phyloP scores from a whole-genome alignment of 768 basidiomycete genomes.

The Exsudoporus frostii region DNA sequence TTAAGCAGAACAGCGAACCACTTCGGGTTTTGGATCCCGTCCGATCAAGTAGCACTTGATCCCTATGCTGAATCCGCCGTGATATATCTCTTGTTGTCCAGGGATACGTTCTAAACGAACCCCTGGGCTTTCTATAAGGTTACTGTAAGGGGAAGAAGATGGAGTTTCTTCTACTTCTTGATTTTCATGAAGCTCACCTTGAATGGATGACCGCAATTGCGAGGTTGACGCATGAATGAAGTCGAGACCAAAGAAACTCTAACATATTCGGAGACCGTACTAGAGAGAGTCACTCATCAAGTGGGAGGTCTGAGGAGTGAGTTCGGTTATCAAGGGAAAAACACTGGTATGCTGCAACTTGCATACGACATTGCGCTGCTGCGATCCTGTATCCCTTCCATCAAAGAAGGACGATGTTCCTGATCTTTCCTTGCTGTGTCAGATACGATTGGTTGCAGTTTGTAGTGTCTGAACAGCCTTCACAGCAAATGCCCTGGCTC shows the following conservation, averaged over 20 bases:
- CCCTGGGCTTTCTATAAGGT: not conserved
- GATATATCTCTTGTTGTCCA: slow-evolving; percentile 2
- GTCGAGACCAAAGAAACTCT: not conserved
- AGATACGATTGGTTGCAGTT: not conserved
- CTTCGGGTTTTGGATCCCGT: slow-evolving; percentile 3
- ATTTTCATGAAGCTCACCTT: not conserved
- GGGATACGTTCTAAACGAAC: slow-evolving; percentile 8
- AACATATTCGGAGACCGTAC: not conserved
- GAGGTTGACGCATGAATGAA: not conserved
- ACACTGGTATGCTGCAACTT: too few relatives aligned
- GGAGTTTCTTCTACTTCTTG: not conserved
- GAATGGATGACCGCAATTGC: not conserved
- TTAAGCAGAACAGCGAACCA: slow-evolving; percentile 1
- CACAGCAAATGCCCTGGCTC: not conserved
- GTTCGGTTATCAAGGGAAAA: too few relatives aligned
- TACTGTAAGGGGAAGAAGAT: not conserved
- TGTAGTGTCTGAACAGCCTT: not conserved
- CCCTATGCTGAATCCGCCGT: slow-evolving; percentile 9
- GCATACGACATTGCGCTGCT: too few relatives aligned
- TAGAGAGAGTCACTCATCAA: not conserved
- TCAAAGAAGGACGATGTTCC: not conserved
- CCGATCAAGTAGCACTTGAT: slow-evolving; percentile 4
- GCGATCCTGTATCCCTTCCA: not conserved
- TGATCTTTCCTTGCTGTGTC: not conserved
- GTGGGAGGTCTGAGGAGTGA: not conserved